Percentiles rank a stretch among this genome's conserved stretches.
Evolutionary conservation across 768 basidiomycete genomes (phyloP).

Genomic region (Lyophyllum shimeji): DNA sequence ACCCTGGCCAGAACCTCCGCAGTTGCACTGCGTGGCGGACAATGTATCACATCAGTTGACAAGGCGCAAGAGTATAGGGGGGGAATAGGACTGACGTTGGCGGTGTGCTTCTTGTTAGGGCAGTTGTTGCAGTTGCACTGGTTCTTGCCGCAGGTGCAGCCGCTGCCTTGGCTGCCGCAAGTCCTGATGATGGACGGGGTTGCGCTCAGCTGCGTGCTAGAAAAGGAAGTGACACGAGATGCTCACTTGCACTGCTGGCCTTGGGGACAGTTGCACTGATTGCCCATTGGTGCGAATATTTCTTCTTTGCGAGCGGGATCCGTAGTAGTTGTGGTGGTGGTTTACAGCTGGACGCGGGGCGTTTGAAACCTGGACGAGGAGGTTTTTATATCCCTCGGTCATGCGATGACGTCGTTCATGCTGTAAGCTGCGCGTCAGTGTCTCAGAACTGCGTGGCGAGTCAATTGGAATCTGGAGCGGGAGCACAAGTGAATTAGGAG

Average conservation of each 20-base stretch:
- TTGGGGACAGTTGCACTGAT: constrained; percentile 29
- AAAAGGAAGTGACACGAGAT: neutral
- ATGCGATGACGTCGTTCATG: constrained; percentile 7
- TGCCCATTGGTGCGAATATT: constrained; percentile 17
- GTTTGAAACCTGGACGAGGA: neutral
- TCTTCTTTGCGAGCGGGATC: neutral
- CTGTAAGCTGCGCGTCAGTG: neutral
- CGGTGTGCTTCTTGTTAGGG: constrained; percentile 37
- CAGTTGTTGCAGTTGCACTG: constrained; percentile 37
- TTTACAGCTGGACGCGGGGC: neutral
- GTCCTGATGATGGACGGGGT: constrained; percentile 18
- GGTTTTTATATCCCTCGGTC: neutral
- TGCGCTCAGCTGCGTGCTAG: neutral
- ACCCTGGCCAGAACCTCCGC: constrained; percentile 18
- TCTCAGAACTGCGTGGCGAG: neutral
- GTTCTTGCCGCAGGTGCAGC: constrained; percentile 34
- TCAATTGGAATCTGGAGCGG: neutral
- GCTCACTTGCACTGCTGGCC: constrained; percentile 26
- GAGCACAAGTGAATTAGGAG: neutral
- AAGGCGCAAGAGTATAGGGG: too few species aligned
- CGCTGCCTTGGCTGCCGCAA: constrained; percentile 37
- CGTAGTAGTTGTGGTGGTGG: neutral
- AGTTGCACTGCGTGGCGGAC: constrained; percentile 28
- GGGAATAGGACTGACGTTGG: constrained; percentile 22
- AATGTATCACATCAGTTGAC: too few species aligned